Evolutionary conservation across 345 rosid genomes (phyloP).

Genomic region (Schrenkiella parvula): DNA sequence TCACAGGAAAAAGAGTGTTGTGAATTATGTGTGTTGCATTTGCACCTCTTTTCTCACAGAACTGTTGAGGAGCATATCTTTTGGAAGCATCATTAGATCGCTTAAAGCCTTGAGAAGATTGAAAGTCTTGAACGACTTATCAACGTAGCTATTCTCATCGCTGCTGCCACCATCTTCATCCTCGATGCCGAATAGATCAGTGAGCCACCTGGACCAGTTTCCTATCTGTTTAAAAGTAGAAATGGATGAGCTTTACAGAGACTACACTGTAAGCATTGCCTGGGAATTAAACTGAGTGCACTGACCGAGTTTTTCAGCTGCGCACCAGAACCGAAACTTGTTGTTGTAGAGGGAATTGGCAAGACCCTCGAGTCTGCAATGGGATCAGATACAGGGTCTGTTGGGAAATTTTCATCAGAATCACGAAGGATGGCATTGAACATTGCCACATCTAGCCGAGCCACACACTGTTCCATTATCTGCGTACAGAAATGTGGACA

Average conservation of each 20-base stretch:
- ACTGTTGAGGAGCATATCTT: conserved; percentile 75
- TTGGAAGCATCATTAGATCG: conserved; percentile 99
- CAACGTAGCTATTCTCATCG: conserved; percentile 39
- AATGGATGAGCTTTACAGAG: conserved; percentile 18
- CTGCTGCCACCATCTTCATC: conserved; percentile 47
- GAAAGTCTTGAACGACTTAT: conserved; percentile 64
- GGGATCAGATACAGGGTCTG: conserved; percentile 95
- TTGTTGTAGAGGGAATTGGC: conserved; percentile 71
- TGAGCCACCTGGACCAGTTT: conserved; percentile 96
- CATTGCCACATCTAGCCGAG: conserved; percentile 92
- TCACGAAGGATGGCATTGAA: conserved; percentile 98
- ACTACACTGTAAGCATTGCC: neutral
- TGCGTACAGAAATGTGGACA: conserved; percentile 11
- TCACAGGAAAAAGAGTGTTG: neutral
- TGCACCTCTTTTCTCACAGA: conserved; percentile 78
- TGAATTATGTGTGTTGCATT: neutral
- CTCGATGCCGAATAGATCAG: conserved; percentile 76
- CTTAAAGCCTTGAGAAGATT: conserved; percentile 83
- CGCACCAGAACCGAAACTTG: conserved; percentile 93
- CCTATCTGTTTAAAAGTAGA: conserved; percentile 57
- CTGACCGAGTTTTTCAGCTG: conserved; percentile 75
- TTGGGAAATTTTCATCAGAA: conserved; percentile 74
- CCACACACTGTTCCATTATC: conserved; percentile 97
- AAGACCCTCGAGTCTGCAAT: conserved; percentile 72
- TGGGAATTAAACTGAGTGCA: neutral